Evolutionary conservation across 75 land plant genomes (phyloP).

Genomic region (Azolla pinnata): DNA sequence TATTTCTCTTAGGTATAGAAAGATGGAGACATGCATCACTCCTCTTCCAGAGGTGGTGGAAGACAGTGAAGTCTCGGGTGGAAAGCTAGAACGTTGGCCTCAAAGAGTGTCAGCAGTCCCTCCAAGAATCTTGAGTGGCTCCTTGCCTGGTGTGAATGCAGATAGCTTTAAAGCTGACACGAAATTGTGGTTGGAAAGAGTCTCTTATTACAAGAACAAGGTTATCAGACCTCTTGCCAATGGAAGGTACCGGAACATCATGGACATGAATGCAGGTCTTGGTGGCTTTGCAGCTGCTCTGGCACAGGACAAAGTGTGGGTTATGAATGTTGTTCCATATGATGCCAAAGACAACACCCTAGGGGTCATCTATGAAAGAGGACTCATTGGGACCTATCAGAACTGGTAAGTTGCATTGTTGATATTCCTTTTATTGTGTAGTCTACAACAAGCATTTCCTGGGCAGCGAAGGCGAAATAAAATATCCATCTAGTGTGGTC

Average conservation of each 20-base stretch:
- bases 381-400: constrained; percentile 81
- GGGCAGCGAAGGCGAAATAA: no score
- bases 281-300: constrained; percentile 81
- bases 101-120: constrained; percentile 55
- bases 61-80: constrained; percentile 59
- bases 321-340: constrained; percentile 84
- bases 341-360: constrained; percentile 53
- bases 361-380: constrained; percentile 74
- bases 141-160: constrained; percentile 35
- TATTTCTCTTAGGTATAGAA: constrained; percentile 44
- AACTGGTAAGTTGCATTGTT: no score
- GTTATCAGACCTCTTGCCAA: constrained; percentile 31
- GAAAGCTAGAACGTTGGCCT: constrained; percentile 59
- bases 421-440: no score
- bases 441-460: no score
- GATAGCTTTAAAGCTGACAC: constrained; percentile 50
- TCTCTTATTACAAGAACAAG: constrained; percentile 40
- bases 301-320: constrained; percentile 62
- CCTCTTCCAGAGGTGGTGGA: constrained; percentile 53
- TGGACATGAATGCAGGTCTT: constrained; percentile 85
- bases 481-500: no score
- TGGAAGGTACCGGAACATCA: constrained; percentile 65
- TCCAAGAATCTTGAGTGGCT: constrained; percentile 56
- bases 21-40: constrained; percentile 71
- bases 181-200: constrained; percentile 49